Evolutionary conservation across 2,329 filamentous ascomycete genomes (phyloP).

Genomic region (Magnaporthiopsis rhizophila): DNA sequence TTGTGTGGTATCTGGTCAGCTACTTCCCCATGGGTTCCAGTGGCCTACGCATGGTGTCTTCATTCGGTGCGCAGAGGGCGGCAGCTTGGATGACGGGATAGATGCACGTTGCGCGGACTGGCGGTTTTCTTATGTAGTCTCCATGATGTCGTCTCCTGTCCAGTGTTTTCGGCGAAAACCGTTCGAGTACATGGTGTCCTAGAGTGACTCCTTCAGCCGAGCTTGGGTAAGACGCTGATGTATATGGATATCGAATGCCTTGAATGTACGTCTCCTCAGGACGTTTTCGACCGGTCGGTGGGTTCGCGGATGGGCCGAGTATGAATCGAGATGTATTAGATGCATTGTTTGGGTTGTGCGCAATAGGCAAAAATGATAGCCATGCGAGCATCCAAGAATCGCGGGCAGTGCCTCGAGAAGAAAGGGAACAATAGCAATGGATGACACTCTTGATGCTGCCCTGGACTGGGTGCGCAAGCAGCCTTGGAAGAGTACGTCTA

Average conservation of each 20-base stretch:
- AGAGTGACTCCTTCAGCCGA: neutral
- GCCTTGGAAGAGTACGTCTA: too few relatives aligned
- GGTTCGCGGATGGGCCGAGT: neutral
- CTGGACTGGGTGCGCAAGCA: too few relatives aligned
- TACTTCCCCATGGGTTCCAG: constrained; percentile 97
- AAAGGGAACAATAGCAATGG: too few relatives aligned
- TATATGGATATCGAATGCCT: neutral
- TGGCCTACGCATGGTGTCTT: constrained; percentile 76
- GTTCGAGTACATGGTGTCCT: neutral
- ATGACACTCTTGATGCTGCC: too few relatives aligned
- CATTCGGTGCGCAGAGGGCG: constrained; percentile 76
- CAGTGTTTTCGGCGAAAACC: neutral
- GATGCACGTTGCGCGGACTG: constrained; percentile 5
- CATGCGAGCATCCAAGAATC: too few relatives aligned
- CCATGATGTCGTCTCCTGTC: neutral
- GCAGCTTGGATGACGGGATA: constrained; percentile 81
- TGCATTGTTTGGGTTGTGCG: too few relatives aligned
- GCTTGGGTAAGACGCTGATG: neutral
- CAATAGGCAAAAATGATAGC: too few relatives aligned
- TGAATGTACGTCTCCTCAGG: neutral
- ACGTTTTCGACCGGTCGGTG: neutral
- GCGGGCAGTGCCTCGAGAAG: too few relatives aligned
- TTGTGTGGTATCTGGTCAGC: constrained; percentile 90
- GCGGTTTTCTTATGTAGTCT: neutral
- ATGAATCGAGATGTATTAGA: neutral